These are phyloP conservation scores for Daldinia sp. DNA, from an alignment of 2,329 filamentous ascomycete species.

Conservation along the genomic window DNA sequence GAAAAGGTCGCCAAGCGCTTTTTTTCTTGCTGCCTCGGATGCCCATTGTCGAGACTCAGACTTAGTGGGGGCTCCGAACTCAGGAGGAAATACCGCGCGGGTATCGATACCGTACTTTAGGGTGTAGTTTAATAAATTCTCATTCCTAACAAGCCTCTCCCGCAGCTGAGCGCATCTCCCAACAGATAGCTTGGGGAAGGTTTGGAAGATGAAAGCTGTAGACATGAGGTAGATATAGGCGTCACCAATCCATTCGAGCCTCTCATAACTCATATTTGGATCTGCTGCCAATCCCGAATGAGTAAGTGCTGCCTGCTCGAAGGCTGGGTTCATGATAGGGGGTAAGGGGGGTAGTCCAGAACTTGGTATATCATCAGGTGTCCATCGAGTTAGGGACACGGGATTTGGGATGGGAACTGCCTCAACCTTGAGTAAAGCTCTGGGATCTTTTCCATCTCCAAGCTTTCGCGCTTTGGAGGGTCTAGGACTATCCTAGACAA, in stretches of 20 bases:
- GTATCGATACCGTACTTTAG: constrained; percentile 77
- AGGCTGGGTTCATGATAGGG: constrained; percentile 66
- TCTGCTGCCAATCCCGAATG: constrained; percentile 65
- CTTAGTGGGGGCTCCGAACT: constrained; percentile 54
- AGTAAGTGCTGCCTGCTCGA: constrained; percentile 75
- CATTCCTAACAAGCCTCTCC: constrained; percentile 84
- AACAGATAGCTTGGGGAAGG: constrained; percentile 72
- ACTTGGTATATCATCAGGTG: constrained; percentile 60
- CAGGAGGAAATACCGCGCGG: constrained; percentile 68
- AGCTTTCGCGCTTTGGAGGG: constrained; percentile 47
- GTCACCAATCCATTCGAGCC: constrained; percentile 90
- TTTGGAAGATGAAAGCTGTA: constrained; percentile 79
- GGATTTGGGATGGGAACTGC: constrained; percentile 43
- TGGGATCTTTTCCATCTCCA: constrained; percentile 20
- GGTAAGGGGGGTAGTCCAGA: constrained; percentile 69
- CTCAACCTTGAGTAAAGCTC: constrained; percentile 14
- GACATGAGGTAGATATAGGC: constrained; percentile 84
- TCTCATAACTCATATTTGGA: constrained; percentile 74
- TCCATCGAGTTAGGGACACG: constrained; percentile 61
- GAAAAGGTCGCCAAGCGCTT: constrained; percentile 87
- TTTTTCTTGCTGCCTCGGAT: constrained; percentile 69
- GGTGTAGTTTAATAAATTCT: constrained; percentile 78
- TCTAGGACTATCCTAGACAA: constrained; percentile 1
- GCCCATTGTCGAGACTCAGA: constrained; percentile 53
- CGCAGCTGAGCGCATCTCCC: constrained; percentile 81